Conservation (phyloP, 805 yeast genomes). For the Saccharomycopsis malanga region DNA sequence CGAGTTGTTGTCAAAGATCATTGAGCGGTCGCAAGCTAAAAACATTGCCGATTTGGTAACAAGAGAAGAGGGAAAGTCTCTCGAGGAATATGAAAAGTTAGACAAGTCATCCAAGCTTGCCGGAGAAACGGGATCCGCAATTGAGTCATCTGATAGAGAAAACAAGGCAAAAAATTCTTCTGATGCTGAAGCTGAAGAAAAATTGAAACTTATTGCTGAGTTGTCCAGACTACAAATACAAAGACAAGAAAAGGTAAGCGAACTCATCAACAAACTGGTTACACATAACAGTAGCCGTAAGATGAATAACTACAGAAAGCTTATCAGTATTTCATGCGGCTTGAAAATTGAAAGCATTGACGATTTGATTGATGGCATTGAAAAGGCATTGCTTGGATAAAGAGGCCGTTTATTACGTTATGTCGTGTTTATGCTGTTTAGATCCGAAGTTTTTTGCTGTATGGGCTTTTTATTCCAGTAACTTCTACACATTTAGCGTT, state of each 20-base stretch:
- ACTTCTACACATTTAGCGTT: too few relatives aligned
- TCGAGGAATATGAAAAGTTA: too few relatives aligned
- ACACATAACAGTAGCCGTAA: constrained; percentile 42
- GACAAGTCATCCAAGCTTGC: too few relatives aligned
- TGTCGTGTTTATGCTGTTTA: background rate
- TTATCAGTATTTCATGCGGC: constrained; percentile 73
- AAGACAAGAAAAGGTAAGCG: constrained; percentile 38
- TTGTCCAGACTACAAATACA: constrained; percentile 48
- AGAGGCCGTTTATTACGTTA: background rate
- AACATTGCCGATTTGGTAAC: constrained; percentile 31
- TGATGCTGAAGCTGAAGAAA: constrained; percentile 23
- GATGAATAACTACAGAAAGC: constrained; percentile 71
- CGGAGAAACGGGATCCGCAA: background rate
- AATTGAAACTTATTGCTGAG: constrained; percentile 30
- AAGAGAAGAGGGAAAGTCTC: constrained; percentile 22
- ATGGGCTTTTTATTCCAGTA: background rate
- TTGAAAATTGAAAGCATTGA: constrained; percentile 73
- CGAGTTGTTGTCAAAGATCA: constrained; percentile 10
- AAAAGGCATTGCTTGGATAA: constrained; percentile 26
- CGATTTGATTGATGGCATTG: constrained; percentile 76
- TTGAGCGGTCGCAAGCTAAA: constrained; percentile 31
- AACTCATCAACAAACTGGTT: constrained; percentile 45
- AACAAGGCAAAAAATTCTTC: constrained; percentile 16
- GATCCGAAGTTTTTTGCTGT: too few relatives aligned
- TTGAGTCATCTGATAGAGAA: constrained; percentile 11